These are phyloP conservation scores for Chlorella variabilis DNA, from an alignment of 163 green algal species.

Conservation along the genomic window DNA sequence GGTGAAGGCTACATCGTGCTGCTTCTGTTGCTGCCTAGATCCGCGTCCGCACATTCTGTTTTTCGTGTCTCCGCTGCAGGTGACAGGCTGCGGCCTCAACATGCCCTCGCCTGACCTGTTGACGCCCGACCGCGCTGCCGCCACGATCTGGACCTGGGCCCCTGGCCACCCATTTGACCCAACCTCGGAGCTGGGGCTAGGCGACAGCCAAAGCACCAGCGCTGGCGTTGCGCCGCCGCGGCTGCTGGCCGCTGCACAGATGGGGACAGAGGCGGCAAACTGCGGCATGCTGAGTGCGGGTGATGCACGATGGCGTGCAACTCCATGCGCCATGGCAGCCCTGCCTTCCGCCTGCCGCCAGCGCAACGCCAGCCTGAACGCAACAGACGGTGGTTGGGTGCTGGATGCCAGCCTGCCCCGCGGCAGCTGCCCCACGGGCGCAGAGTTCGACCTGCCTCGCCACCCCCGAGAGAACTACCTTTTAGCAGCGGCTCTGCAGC, in stretches of 20 bases:
- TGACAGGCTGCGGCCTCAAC: slow-evolving; percentile 64
- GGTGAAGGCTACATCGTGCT: too few species aligned
- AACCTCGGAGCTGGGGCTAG: neutral
- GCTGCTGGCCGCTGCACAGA: too few species aligned
- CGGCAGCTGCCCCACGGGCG: slow-evolving; percentile 54
- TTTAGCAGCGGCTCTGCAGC: slow-evolving; percentile 39
- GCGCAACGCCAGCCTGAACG: neutral
- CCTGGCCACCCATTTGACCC: slow-evolving; percentile 50
- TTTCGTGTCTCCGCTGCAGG: too few species aligned
- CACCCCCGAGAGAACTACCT: slow-evolving; percentile 57
- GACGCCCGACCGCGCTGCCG: slow-evolving; percentile 51
- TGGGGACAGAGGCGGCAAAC: neutral
- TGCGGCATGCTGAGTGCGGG: slow-evolving; percentile 43
- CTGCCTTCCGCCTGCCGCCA: slow-evolving; percentile 54
- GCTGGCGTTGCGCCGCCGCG: too few species aligned
- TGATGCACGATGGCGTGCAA: slow-evolving; percentile 55
- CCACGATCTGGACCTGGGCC: slow-evolving; percentile 68
- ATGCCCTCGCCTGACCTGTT: slow-evolving; percentile 65
- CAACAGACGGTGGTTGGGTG: slow-evolving; percentile 31
- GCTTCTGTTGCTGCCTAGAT: too few species aligned
- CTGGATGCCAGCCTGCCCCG: neutral
- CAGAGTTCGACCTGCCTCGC: slow-evolving; percentile 46
- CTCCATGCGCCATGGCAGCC: slow-evolving; percentile 13
- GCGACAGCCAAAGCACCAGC: neutral
- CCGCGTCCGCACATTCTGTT: too few species aligned